Evolutionary conservation across 2,329 filamentous ascomycete genomes (phyloP).

Genomic region (Geoglossum cookeanum): DNA sequence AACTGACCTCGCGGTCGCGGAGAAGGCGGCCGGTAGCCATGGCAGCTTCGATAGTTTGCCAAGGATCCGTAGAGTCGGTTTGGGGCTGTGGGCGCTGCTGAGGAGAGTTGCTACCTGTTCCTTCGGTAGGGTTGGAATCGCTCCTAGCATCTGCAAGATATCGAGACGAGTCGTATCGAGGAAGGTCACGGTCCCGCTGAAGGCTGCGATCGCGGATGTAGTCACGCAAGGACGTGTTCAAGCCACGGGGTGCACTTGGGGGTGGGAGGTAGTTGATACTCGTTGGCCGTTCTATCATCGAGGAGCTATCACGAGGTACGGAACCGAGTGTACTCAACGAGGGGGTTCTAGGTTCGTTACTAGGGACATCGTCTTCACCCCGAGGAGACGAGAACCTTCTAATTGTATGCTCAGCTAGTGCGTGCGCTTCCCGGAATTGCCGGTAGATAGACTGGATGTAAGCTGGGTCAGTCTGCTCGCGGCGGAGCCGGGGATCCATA

Average conservation of each 20-base stretch:
- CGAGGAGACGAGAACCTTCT: neutral
- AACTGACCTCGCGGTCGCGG: conserved; percentile 10
- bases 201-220: conserved; percentile 19
- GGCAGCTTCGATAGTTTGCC: conserved; percentile 29
- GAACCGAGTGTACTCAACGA: neutral
- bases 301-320: neutral
- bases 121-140: neutral
- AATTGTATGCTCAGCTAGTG: neutral
- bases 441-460: conserved; percentile 5
- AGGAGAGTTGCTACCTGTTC: neutral
- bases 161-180: conserved; percentile 9
- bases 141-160: conserved; percentile 11
- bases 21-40: conserved; percentile 15
- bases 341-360: neutral
- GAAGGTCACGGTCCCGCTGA: conserved; percentile 14
- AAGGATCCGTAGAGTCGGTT: conserved; percentile 20
- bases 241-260: neutral
- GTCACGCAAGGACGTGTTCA: conserved; percentile 11
- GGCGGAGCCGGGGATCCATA: conserved; percentile 34
- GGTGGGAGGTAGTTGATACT: conserved; percentile 5
- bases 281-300: neutral
- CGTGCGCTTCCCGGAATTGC: conserved; percentile 13
- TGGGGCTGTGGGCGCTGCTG: neutral
- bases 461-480: conserved; percentile 23
- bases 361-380: neutral